Conservation (phyloP, 805 yeast species). For the Kluyveromyces aestuarii region DNA sequence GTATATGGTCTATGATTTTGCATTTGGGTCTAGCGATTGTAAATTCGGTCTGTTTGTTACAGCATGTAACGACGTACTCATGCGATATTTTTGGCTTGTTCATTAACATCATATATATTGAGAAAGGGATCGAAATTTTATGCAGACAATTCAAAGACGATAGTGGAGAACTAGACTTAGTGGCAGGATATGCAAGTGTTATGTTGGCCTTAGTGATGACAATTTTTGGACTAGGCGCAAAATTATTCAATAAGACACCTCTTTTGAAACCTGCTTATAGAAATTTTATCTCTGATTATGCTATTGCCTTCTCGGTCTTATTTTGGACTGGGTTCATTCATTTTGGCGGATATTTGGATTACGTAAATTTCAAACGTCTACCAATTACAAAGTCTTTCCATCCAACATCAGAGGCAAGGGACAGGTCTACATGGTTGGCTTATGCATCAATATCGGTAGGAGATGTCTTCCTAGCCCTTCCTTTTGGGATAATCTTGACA, state of each 20-base stretch:
- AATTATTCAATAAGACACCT: slow-evolving; percentile 37
- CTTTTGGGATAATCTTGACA: slow-evolving; percentile 83
- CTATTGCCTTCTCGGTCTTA: slow-evolving; percentile 73
- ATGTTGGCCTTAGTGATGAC: slow-evolving; percentile 69
- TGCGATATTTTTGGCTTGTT: slow-evolving; percentile 93
- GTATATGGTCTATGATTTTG: slow-evolving; percentile 80
- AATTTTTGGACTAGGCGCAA: slow-evolving; percentile 68
- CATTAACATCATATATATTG: slow-evolving; percentile 78
- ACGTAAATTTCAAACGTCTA: slow-evolving; percentile 48
- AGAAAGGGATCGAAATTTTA: slow-evolving; percentile 82
- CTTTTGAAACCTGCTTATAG: slow-evolving; percentile 53
- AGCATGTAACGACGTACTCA: slow-evolving; percentile 68
- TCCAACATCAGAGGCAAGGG: slow-evolving; percentile 46
- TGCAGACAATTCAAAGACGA: slow-evolving; percentile 51
- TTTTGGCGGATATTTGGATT: slow-evolving; percentile 69
- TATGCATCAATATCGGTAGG: slow-evolving; percentile 41
- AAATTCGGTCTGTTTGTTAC: slow-evolving; percentile 59
- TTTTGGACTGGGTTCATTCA: slow-evolving; percentile 92
- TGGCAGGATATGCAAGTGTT: slow-evolving; percentile 64
- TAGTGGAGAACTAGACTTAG: slow-evolving; percentile 25
- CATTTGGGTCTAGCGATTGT: slow-evolving; percentile 65
- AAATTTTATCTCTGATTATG: slow-evolving; percentile 73
- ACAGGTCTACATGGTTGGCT: slow-evolving; percentile 32
- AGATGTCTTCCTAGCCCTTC: slow-evolving; percentile 80
- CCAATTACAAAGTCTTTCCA: slow-evolving; percentile 65